A percentile compares a stretch with the other conserved stretches of the same genome.
Evolutionary conservation across 202 grass and related monocot genomes (phyloP).

Genomic region (Setaria italica): DNA sequence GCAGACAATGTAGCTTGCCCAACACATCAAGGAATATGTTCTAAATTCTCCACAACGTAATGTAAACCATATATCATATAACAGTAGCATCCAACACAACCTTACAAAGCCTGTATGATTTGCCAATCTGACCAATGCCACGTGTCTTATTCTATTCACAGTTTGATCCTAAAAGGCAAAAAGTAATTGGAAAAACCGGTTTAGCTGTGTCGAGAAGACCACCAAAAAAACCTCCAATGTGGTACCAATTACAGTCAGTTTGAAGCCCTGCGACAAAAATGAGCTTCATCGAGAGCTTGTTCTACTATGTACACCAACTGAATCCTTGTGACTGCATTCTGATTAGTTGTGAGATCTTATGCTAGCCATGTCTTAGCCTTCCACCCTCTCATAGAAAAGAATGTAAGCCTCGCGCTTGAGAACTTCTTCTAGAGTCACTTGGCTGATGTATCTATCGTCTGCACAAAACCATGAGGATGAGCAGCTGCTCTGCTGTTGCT

Average conservation of each 20-base stretch:
- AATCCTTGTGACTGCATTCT: neutral
- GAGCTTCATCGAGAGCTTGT: constrained; percentile 4
- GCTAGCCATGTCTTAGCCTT: constrained; percentile 25
- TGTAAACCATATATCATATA: neutral
- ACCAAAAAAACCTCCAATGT: constrained; percentile 2
- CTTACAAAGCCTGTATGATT: neutral
- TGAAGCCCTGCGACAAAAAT: constrained; percentile 39
- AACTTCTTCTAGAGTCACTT: constrained; percentile 69
- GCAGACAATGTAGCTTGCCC: neutral
- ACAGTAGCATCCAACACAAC: constrained; percentile 27
- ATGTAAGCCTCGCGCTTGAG: constrained; percentile 65
- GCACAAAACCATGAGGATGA: constrained; percentile 71
- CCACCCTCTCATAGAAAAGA: constrained; percentile 83
- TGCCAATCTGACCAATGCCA: neutral
- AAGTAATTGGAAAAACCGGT: neutral
- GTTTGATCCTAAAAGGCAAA: constrained; percentile 1
- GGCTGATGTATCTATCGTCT: constrained; percentile 44
- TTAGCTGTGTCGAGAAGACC: constrained; percentile 2
- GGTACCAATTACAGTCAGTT: constrained; percentile 27
- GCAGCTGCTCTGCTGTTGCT: constrained; percentile 14
- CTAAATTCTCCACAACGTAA: neutral
- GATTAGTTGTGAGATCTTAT: constrained; percentile 4
- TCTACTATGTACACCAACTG: constrained; percentile 12
- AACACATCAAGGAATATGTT: neutral
- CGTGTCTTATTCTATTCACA: neutral